Base-by-base conservation (phyloP, 768 basidiomycete genomes). In the Rhodotorula graminis region DNA sequence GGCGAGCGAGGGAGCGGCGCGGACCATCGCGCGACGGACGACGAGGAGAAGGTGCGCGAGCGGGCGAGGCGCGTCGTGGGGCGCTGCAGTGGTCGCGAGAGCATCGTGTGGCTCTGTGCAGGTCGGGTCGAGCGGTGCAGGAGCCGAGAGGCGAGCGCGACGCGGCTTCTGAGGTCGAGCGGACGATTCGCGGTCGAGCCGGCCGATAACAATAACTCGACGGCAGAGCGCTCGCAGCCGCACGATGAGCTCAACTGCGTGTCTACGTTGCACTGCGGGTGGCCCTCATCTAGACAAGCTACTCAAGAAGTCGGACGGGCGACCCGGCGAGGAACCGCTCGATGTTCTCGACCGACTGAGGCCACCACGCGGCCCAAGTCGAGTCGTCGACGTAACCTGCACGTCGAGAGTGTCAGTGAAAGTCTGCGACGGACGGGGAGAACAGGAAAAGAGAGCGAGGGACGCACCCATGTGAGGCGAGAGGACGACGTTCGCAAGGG, bases 391-490 rank as follows among this genome's bases (percentile, higher is more conserved):
- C 59, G 72, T 71, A 61, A 3, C 73, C 63, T 71, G 67, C 6
- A 40, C 18, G 37, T 27, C 37, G 11, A 12, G 61, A 2, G 6
- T 23, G 50, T n/a, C 16, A 44, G 19, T 29, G 8, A 6, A 19
- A 18, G n/a, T 5, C 11, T 3, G 44, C 5, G 18, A 2, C 42
- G 7, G n/a, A 18, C 40, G 16, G 6, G 23, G 44, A 29, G 50
- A 2, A 14, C n/a, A n/a, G n/a, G n/a, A n/a, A n/a, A n/a, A n/a
- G n/a, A 44, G 49, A 46, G 16, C 25, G 4, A 40, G 5, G 21
- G 9, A 85, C 82, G 78, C 87, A 87, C 84, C 87, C 69, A 83
- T 85, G 76, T 89, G 88, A 2, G 88, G 88, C n/a, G 83, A 84
- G 47, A 88, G 80, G 2, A 86, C 86, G 10, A 87, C 86, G 70